A percentile compares a stretch with the other conserved stretches of the same genome.
Conservation (phyloP, 1,284 basidiomycete genomes). For the Rhodotorula sp. region DNA sequence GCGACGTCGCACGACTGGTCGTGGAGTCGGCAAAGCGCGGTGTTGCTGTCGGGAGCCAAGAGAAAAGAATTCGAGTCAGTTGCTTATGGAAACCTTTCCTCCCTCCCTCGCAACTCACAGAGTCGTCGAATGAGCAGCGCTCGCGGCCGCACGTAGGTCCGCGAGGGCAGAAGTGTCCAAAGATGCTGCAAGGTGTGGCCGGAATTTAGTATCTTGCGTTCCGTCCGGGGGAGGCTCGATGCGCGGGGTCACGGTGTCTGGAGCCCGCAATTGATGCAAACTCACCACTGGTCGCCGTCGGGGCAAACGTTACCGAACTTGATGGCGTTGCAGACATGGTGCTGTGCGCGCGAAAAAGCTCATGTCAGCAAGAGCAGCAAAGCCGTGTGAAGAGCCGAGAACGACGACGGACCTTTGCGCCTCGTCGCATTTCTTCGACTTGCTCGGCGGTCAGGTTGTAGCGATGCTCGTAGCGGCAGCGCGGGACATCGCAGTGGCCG, state of each 20-base stretch:
- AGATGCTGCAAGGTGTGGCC: slow-evolving; percentile 4
- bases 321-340: slow-evolving; percentile 36
- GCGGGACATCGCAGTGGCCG: slow-evolving; percentile 30
- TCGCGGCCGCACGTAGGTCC: slow-evolving; percentile 27
- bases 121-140: slow-evolving; percentile 28
- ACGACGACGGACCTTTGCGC: slow-evolving; percentile 17
- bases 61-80: background rate
- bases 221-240: background rate
- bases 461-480: slow-evolving; percentile 33
- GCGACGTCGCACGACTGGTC: slow-evolving; percentile 17
- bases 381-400: no score
- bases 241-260: background rate
- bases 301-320: slow-evolving; percentile 27
- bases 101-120: background rate
- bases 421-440: slow-evolving; percentile 30
- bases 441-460: slow-evolving; percentile 29
- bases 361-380: background rate
- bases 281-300: slow-evolving; percentile 22
- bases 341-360: background rate
- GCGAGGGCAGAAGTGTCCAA: slow-evolving; percentile 29
- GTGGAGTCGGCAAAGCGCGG: slow-evolving; percentile 14
- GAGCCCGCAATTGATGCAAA: background rate
- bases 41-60: slow-evolving; percentile 13
- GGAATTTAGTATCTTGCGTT: background rate
- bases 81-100: background rate